Base-by-base conservation (phyloP, 2,329 filamentous ascomycete genomes). In the Metarhizium brunneum region DNA sequence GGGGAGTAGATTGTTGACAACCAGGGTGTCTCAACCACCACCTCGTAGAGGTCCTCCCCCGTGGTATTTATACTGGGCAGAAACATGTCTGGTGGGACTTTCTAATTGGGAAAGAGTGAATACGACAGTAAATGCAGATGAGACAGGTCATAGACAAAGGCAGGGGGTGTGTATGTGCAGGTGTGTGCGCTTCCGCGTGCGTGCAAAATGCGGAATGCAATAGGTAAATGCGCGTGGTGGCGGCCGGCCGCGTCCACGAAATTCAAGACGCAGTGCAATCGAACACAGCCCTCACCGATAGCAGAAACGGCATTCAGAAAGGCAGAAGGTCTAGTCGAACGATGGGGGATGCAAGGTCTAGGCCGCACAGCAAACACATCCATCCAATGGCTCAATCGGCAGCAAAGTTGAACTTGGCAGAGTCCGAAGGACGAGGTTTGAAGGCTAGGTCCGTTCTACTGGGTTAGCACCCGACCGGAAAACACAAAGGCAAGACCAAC, bases 61-160 rank as follows among this genome's bases (percentile, higher is more conserved):
- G 32, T 51, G 42, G 55, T 58, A 58, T 58, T 58, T 58, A 58
- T 58, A 58, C 45, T n/a, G 50, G 55, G 50, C 43, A 55, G 49
- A n/a, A 53, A 58, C 52, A 58, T 58, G 47, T 29, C 25, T 45
- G 42, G 29, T 16, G 38, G 47, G 18, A 47, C 36, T 42, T 13
- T 48, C n/a, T 48, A 36, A 51, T 10, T 30, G 10, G 51, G 18
- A 51, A 51, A 47, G 4, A 25, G 32, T 11, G 50, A 8, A 47
- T 51, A 29, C 7, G n/a, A 50, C 48, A 36, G 20, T 25, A 25
- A 45, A 52, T 54, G 29, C 54, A 43, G 45, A 20, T n/a, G 38
- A 38, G 18, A 4, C n/a, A 36, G n/a, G 29, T 40, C 47, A 47
- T 48, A 20, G 53, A 40, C 48, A 29, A 29, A 45, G 55, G 18